Evolutionary conservation across 768 basidiomycete species (phyloP), one percentile per base, ranked within the genome.

Genomic region (Naganishia randhawae): DNA sequence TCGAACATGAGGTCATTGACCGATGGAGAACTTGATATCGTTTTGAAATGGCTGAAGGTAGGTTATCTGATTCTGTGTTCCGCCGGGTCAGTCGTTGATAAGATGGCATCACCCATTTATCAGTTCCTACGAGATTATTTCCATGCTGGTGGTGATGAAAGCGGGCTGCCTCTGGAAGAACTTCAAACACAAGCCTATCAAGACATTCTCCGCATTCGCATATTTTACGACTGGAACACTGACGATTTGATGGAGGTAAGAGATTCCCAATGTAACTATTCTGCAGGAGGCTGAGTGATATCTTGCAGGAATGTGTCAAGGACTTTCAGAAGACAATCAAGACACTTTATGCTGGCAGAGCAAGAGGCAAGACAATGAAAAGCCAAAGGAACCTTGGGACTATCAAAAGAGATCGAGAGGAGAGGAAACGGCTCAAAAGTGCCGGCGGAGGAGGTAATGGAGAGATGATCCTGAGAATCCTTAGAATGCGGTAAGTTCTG

Each of bases 21-120:
- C 31, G 96, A 98, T 75, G 94, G 95, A 81, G 96, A 97, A 81
- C 90, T 98, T 41, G 96, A 98, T 77, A 89, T 97, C 68, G 95
- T 94, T n/a, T 92, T 97, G 83, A 95, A 93, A 78, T 97, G 96
- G 80, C 79, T 98, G 64, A 94, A 93, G 87, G 93, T 90, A 66
- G 19, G 80, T 73, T n/a, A 4, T 42, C 61, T 10, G 22, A 48
- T 48, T 11, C 19, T 22, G n/a, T 42, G 16, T 22, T 22, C 65
- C 66, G 25, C 29, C 62, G 19, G 14, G 1, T 0, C 13, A 5
- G 32, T 62, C 39, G 17, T 35, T 35, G 57, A 37, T 17, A 31
- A 39, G 27, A 1, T 50, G 7, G 9, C 1, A 14, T 7, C 13
- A 1, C 3, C n/a, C 19, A 19, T n/a, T 7, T 22, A 22, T n/a